A percentile compares a stretch with the other conserved stretches of the same genome.
phyloP scores from a whole-genome alignment of 257 asterid genomes.

The Verbascum thapsus region DNA sequence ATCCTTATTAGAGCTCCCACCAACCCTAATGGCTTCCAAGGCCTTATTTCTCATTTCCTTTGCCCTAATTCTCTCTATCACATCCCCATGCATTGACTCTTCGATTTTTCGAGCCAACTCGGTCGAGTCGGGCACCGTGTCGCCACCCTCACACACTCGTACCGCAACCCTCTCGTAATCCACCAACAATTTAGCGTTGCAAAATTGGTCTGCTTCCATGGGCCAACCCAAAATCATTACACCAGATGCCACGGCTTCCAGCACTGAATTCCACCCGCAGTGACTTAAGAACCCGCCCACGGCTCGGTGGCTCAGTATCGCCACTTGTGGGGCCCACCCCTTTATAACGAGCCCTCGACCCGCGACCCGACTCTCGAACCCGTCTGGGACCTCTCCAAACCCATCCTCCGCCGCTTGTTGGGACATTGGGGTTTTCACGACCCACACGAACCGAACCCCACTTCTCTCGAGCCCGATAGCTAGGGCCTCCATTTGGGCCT shows the following conservation, averaged over 20 bases:
- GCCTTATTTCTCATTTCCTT: constrained; percentile 53
- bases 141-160: constrained; percentile 48
- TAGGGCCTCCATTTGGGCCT: constrained; percentile 63
- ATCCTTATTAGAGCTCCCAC: constrained; percentile 54
- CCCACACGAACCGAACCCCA: constrained; percentile 62
- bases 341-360: constrained; percentile 51
- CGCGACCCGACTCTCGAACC: constrained; percentile 51
- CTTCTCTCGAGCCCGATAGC: constrained; percentile 66
- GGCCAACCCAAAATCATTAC: constrained; percentile 83
- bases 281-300: constrained; percentile 73
- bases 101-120: constrained; percentile 48
- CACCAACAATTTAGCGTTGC: constrained; percentile 50
- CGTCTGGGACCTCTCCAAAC: constrained; percentile 46
- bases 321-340: constrained; percentile 80
- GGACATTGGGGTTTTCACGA: constrained; percentile 39
- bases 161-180: constrained; percentile 48
- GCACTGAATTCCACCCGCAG: constrained; percentile 76
- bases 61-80: constrained; percentile 38
- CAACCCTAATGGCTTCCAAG: constrained; percentile 43
- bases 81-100: constrained; percentile 45
- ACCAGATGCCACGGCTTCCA: constrained; percentile 61
- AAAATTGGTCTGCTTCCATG: constrained; percentile 88
- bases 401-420: constrained; percentile 54
- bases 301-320: constrained; percentile 57
- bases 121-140: constrained; percentile 53